Conservation (phyloP, 169 alveolate species). For the Cryptosporidium ubiquitum region DNA sequence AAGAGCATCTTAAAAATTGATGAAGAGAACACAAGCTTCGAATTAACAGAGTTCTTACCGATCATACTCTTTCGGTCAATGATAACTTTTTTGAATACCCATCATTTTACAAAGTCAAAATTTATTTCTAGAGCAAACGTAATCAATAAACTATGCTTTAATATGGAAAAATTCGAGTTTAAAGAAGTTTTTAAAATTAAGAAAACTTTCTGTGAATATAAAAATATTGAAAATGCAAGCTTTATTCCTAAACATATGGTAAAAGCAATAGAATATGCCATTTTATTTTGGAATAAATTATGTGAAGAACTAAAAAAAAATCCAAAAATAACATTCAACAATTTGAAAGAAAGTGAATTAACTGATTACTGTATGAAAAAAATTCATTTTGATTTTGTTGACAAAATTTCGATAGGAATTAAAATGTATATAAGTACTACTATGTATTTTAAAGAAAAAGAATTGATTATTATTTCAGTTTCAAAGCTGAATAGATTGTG, state of each 20-base stretch:
- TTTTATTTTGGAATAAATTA: slow-evolving; percentile 38
- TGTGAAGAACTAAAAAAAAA: background rate
- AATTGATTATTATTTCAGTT: background rate
- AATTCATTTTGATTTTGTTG: slow-evolving; percentile 7
- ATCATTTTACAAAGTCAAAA: background rate
- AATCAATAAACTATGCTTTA: background rate
- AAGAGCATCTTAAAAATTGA: slow-evolving; percentile 29
- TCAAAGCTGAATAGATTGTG: slow-evolving; percentile 45
- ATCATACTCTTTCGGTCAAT: slow-evolving; percentile 37
- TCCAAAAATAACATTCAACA: background rate
- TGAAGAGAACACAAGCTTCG: background rate
- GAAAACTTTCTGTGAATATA: background rate
- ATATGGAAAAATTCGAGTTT: background rate
- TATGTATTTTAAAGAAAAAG: slow-evolving; percentile 14
- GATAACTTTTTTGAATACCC: slow-evolving; percentile 52
- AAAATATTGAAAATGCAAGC: background rate
- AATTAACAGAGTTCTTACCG: slow-evolving; percentile 1
- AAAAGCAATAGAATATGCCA: slow-evolving; percentile 10
- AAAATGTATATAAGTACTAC: background rate
- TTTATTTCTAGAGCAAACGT: slow-evolving; percentile 1
- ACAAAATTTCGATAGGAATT: background rate
- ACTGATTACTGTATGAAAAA: slow-evolving; percentile 20
- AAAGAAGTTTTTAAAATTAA: background rate
- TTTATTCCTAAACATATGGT: slow-evolving; percentile 37
- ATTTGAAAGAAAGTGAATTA: background rate